Base-by-base conservation (phyloP, 2,329 filamentous ascomycete species). In the Fusarium mangiferae region DNA sequence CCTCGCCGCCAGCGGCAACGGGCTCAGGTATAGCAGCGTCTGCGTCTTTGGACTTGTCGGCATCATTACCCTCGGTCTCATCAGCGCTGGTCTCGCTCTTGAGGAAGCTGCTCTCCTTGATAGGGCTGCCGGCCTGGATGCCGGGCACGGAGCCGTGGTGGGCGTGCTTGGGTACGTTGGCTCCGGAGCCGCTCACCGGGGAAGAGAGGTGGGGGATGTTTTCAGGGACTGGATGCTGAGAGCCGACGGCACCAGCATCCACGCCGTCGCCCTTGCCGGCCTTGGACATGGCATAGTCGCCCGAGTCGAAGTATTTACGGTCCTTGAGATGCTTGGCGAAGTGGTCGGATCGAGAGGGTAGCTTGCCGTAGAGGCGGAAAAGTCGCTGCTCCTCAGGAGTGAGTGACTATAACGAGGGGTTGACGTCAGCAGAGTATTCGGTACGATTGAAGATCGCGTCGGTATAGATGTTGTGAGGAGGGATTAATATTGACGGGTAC, bases 241-340 rank as follows among this genome's bases (percentile, higher is more conserved):
- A 95, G 80, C 96, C 96, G 80, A 99, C 94, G 80, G 93, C 93
- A 81, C 96, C 97, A 69, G 97, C 94, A 81, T 97, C 96, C 80
- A 96, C 93, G 81, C 96, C 93, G 80, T 95, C 94, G 83, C 94
- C 95, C 87, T 98, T 98, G 84, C 96, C 96, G 68, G 96, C 96
- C 87, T 98, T 98, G 84, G 93, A 96, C 86, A 98, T 93, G 81
- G 95, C 95, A 80, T 98, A 98, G 86, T 98, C 95, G 81, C 95
- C 95, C 69, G 93, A 96, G 87, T 98, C 95, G 84, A 98, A 98
- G 87, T 98, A 98, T 87, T 97, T 99, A 87, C 96, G 95, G 84
- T 98, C 96, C 90, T 98, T 98, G 82, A 98, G 90, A 83, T 98
- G 97, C 88, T 98, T 98, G 88, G 97, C 95, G 79, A 98, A 92